These are phyloP conservation scores for Malassezia dermatis DNA, from an alignment of 1,284 basidiomycete species.

Conservation along the genomic window DNA sequence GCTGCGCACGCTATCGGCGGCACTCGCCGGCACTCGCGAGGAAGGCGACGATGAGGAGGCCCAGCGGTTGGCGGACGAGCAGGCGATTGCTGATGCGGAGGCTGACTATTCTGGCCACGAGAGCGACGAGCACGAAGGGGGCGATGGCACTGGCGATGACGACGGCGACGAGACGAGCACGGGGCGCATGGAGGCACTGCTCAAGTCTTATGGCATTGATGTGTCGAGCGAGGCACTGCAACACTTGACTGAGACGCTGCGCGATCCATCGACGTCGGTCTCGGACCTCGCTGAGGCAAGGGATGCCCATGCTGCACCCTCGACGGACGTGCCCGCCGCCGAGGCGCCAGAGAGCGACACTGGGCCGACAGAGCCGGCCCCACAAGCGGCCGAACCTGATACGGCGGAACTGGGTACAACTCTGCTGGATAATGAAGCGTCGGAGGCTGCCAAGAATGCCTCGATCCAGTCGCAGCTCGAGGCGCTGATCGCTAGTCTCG, in stretches of 20 bases:
- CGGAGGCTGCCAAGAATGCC: conserved; percentile 16
- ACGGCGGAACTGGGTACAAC: neutral
- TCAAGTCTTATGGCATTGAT: conserved; percentile 20
- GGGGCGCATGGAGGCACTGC: conserved; percentile 15
- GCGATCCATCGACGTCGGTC: conserved; percentile 8
- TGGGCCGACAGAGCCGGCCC: neutral
- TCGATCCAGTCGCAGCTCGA: conserved; percentile 29
- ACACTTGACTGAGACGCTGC: conserved; percentile 33
- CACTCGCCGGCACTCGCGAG: conserved; percentile 19
- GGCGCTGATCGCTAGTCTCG: conserved; percentile 30
- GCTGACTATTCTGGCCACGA: conserved; percentile 21
- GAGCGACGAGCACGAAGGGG: neutral
- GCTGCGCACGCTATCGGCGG: conserved; percentile 31
- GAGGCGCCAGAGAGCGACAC: neutral
- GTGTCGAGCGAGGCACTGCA: conserved; percentile 26
- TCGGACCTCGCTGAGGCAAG: conserved; percentile 1
- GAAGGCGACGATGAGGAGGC: conserved; percentile 23
- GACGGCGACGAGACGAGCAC: neutral
- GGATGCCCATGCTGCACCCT: neutral
- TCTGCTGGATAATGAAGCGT: neutral
- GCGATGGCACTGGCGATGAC: neutral
- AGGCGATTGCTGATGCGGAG: conserved; percentile 33
- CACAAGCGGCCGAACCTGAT: neutral
- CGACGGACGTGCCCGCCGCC: neutral
- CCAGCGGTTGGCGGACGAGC: conserved; percentile 24